These are phyloP conservation scores for Dothideomycetes sp. DNA, from an alignment of 2,329 filamentous ascomycete species.

Conservation along the genomic window DNA sequence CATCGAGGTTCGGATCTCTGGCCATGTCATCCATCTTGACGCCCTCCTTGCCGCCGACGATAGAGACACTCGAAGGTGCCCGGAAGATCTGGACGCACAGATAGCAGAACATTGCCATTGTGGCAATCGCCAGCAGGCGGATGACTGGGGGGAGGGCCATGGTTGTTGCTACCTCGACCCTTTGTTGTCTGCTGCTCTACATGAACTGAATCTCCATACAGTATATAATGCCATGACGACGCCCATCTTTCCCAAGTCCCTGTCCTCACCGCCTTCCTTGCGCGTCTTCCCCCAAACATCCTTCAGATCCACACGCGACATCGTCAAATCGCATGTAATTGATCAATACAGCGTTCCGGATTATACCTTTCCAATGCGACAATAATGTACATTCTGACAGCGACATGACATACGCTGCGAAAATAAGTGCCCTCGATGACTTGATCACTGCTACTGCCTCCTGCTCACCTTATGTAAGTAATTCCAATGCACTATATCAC, in stretches of 20 bases:
- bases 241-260: conserved; percentile 3
- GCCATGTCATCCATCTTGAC: conserved; percentile 52
- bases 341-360: too few relatives aligned
- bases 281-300: conserved; percentile 1
- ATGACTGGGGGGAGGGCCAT: conserved; percentile 86
- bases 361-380: too few relatives aligned
- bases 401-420: conserved; percentile 63
- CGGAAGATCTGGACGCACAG: conserved; percentile 68
- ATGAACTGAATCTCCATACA: conserved; percentile 1
- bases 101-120: conserved; percentile 65
- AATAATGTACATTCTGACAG: conserved; percentile 2
- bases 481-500: not conserved
- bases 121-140: conserved; percentile 64
- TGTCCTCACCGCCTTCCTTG: conserved; percentile 8
- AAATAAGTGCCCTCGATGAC: conserved; percentile 57
- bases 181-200: not conserved
- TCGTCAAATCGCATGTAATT: not conserved
- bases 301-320: not conserved
- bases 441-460: conserved; percentile 57
- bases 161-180: conserved; percentile 20
- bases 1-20: conserved; percentile 76
- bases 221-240: conserved; percentile 6
- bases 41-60: conserved; percentile 21
- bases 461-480: conserved; percentile 21
- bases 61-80: conserved; percentile 38